Conservation (phyloP, 2,329 filamentous ascomycete species). For the Biscogniauxia mediterranea region DNA sequence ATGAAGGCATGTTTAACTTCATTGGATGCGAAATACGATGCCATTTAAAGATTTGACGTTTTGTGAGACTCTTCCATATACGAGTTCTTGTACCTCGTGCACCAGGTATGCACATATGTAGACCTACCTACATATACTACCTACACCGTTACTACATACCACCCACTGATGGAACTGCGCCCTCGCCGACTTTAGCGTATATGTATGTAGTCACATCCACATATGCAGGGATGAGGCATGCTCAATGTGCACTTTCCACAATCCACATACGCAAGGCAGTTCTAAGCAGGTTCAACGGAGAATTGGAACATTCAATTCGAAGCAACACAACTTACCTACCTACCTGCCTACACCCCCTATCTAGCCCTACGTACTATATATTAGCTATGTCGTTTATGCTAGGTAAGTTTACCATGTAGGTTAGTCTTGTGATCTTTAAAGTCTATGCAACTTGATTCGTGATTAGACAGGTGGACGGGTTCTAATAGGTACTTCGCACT, state of each 20-base stretch:
- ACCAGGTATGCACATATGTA: background rate
- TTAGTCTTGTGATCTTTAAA: background rate
- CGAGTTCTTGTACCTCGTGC: background rate
- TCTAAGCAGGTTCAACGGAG: background rate
- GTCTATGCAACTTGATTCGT: background rate
- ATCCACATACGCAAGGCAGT: background rate
- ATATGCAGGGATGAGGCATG: background rate
- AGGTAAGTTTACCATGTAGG: background rate
- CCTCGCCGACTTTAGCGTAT: background rate
- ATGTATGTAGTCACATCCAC: background rate
- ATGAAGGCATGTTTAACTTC: background rate
- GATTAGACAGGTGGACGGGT: background rate
- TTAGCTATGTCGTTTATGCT: no score
- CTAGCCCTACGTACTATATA: no score
- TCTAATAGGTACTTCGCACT: no score
- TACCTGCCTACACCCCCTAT: no score
- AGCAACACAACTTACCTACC: no score
- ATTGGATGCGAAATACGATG: background rate
- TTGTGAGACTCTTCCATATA: background rate
- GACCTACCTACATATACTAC: background rate
- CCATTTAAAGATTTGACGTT: background rate
- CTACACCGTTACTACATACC: background rate
- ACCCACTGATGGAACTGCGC: background rate
- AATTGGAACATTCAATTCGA: background rate
- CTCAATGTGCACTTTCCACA: background rate